Base-by-base conservation (phyloP, 1,284 basidiomycete genomes). In the Retiboletus flavoniger region DNA sequence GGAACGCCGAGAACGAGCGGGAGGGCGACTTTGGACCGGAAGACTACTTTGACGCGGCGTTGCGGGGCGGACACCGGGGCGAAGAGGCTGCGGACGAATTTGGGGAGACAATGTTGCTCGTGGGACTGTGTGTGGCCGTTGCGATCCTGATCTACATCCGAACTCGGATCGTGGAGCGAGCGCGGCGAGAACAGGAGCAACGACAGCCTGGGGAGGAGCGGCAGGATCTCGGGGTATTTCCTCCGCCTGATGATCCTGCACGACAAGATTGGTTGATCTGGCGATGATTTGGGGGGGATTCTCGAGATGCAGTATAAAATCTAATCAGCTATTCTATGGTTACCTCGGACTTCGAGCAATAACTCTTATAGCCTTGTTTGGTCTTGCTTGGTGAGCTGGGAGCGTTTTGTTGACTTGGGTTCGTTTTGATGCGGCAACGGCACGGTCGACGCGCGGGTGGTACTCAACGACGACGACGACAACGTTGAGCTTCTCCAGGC, bases 21-120 rank as follows among this genome's bases (percentile, higher is more conserved):
- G 87, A 91, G 38, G 74, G 76, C 45, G 90, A 92, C 55, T 84
- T 85, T 60, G 87, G 87, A 7, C 85, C 87, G 0, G 89, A 91
- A 54, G 90, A 92, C 65, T 90, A 89, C 69, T 87, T 89, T 63
- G 88, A 91, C 26, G 86, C 76, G 3, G 80, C 82, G 8, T 63
- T 83, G 53, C 79, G 85, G 39, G 81, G 82, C 21, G 79, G 76
- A 7, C 73, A 80, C 48, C 76, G 83, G n/a, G 82, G 80, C 21
- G 83, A 84, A 19, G 80, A 78, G 28, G 79, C 78, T 1, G 72
- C 69, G 13, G 82, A 89, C 60, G 85, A 89, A 60, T 84, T 89
- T 54, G 74, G 73, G 40, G 89, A 91, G 74, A 91, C 87, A 35
- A 79, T 89, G 74, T 65, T 91, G 43, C 73, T 91, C 26, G 77